Conservation (phyloP, 106 monocot species). For the Alisma plantagoaquatica region DNA sequence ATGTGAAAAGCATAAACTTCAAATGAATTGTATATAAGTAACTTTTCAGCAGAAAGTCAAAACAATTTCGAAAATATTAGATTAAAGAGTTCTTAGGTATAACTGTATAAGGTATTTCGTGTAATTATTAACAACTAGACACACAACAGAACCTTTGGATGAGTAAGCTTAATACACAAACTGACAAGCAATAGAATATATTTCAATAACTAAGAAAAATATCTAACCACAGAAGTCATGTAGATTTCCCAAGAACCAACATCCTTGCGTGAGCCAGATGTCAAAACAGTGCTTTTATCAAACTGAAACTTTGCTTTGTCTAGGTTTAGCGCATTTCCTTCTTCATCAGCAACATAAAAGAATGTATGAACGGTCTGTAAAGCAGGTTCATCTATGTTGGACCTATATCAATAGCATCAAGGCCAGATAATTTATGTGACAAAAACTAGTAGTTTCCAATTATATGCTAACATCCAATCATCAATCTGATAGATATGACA, state of each 20-base stretch:
- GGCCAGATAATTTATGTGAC: not conserved
- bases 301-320: slow-evolving; percentile 19
- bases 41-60: no score
- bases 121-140: no score
- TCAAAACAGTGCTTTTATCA: slow-evolving; percentile 38
- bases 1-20: no score
- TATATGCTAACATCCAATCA: no score
- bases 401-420: slow-evolving; percentile 15
- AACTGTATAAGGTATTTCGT: no score
- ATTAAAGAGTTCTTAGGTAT: no score
- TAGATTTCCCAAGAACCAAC: slow-evolving; percentile 78
- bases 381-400: slow-evolving; percentile 28
- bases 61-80: no score
- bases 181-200: no score
- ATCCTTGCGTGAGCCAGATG: slow-evolving; percentile 60
- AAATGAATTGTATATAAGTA: no score
- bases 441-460: not conserved
- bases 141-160: no score
- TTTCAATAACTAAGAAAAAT: not conserved
- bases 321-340: slow-evolving; percentile 41
- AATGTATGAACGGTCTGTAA: slow-evolving; percentile 49
- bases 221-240: slow-evolving; percentile 55
- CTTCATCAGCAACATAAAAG: slow-evolving; percentile 91
- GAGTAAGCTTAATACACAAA: no score
- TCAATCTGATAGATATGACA: no score